Percentiles rank a stretch among this genome's conserved stretches.
These are phyloP conservation scores for Przewalskia tangutica DNA, from an alignment of 257 asterid species.

Conservation along the genomic window DNA sequence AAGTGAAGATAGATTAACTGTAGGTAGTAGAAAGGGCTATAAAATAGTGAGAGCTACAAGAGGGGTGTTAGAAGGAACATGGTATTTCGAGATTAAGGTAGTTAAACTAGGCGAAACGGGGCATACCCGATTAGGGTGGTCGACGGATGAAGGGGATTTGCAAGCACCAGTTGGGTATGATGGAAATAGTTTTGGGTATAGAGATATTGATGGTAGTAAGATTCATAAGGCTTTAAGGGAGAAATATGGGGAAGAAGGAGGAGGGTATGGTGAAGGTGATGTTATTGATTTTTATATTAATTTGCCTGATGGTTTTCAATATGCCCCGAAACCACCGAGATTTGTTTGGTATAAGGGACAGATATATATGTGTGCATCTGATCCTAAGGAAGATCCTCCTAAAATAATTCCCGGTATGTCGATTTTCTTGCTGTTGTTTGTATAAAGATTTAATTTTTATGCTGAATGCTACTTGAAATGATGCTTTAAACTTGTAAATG, in stretches of 20 bases:
- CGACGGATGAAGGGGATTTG: slow-evolving; percentile 89
- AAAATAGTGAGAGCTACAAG: slow-evolving; percentile 95
- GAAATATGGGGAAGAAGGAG: slow-evolving; percentile 41
- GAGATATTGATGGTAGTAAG: slow-evolving; percentile 89
- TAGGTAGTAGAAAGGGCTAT: slow-evolving; percentile 93
- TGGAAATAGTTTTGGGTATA: slow-evolving; percentile 78
- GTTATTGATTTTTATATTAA: too few species aligned
- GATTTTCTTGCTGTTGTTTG: neutral
- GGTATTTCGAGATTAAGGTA: slow-evolving; percentile 89
- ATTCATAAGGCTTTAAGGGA: slow-evolving; percentile 94
- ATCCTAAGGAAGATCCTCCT: slow-evolving; percentile 65
- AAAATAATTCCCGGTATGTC: slow-evolving; percentile 9
- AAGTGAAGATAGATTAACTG: slow-evolving; percentile 80
- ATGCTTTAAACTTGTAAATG: neutral
- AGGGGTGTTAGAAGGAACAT: slow-evolving; percentile 80
- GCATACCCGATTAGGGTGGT: slow-evolving; percentile 91
- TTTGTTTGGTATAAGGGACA: slow-evolving; percentile 94
- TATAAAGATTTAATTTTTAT: neutral
- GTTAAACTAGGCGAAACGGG: slow-evolving; percentile 86
- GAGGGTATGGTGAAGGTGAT: slow-evolving; percentile 79
- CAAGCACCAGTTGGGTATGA: slow-evolving; percentile 98
- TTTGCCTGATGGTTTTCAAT: slow-evolving; percentile 67
- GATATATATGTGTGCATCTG: slow-evolving; percentile 57
- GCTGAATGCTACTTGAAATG: neutral
- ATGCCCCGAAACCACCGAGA: slow-evolving; percentile 58